Percentiles rank a stretch among this genome's conserved stretches.
phyloP scores from a whole-genome alignment of 2,329 filamentous ascomycete genomes.

The Monilinia vaccinii-corymbosi region DNA sequence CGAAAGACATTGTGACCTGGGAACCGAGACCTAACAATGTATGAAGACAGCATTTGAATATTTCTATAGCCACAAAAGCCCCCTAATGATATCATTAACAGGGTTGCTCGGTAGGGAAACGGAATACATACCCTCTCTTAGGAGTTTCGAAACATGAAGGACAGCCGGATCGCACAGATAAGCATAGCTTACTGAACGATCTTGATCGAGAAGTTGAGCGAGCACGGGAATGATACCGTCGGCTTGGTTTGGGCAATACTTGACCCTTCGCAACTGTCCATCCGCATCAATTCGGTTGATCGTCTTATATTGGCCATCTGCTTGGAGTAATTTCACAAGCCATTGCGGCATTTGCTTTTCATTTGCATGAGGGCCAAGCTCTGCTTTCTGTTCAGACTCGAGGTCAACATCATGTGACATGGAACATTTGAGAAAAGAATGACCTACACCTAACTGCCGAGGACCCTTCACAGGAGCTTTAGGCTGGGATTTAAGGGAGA shows the following conservation, averaged over 20 bases:
- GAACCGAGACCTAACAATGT: slow-evolving; percentile 52
- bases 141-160: slow-evolving; percentile 72
- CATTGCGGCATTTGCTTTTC: slow-evolving; percentile 67
- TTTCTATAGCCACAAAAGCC: slow-evolving; percentile 94
- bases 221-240: slow-evolving; percentile 53
- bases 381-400: slow-evolving; percentile 34
- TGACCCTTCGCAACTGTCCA: slow-evolving; percentile 35
- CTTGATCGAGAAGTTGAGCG: slow-evolving; percentile 54
- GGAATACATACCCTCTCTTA: slow-evolving; percentile 53
- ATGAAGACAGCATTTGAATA: slow-evolving; percentile 83
- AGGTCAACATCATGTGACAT: slow-evolving; percentile 16
- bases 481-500: slow-evolving; percentile 8
- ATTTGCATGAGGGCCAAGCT: slow-evolving; percentile 63
- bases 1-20: slow-evolving; percentile 52
- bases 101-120: neutral
- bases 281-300: slow-evolving; percentile 39
- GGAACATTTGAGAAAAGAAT: neutral
- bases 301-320: slow-evolving; percentile 45
- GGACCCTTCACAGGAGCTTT: slow-evolving; percentile 6
- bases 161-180: slow-evolving; percentile 73
- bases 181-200: slow-evolving; percentile 54
- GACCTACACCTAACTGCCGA: slow-evolving; percentile 30
- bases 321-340: slow-evolving; percentile 53
- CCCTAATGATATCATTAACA: slow-evolving; percentile 36
- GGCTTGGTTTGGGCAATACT: slow-evolving; percentile 38